Evolutionary conservation across 139 green algal genomes (phyloP), one percentile per base, ranked within the genome.

Genomic region (Volvox reticuliferus): DNA sequence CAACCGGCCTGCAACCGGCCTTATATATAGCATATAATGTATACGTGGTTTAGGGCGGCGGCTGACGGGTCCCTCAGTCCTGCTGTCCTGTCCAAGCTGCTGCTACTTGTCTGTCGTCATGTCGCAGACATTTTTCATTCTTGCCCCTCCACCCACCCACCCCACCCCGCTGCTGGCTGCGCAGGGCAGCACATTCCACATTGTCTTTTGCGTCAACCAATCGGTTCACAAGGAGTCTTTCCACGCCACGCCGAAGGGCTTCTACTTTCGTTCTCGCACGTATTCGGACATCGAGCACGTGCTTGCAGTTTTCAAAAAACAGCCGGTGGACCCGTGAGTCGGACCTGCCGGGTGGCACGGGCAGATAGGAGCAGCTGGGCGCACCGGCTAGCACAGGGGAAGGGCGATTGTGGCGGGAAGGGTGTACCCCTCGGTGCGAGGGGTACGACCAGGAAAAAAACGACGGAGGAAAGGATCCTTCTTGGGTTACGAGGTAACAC

Each of bases 181-280:
- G 17, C 86, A 90, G 86, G 61, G 36, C 75, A 37, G 24, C 55
- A 79, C 32, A 22, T 84, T 84, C 26, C 62, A 90, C 73, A 90
- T 90, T 50, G n/a, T 85, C 16, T 90, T 90, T 33, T 90, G 86
- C 73, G 30, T 79, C 12, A n/a, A 17, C 73, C 6, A 55, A 32
- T 90, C 86, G 19, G 86, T 89, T 19, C 86, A 92, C 73, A 80
- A 83, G 69, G 81, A 91, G 63, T 67, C 67, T 33, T 92, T 92
- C 88, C 16, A 88, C 63, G 73, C 89, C 73, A 92, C 82, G 3
- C 92, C 86, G 44, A 79, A 82, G 26, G 92, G 92, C 69, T 90
- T 89, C 62, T 93, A 93, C 92, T 93, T 94, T 81, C 89, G 92
- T 55, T 79, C 69, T n/a, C 85, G 88, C 28, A 50, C 86, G 17